Percentiles rank a stretch among this genome's conserved stretches.
These are phyloP conservation scores for Dipteronia dyeriana DNA, from an alignment of 345 rosid species.

Conservation along the genomic window DNA sequence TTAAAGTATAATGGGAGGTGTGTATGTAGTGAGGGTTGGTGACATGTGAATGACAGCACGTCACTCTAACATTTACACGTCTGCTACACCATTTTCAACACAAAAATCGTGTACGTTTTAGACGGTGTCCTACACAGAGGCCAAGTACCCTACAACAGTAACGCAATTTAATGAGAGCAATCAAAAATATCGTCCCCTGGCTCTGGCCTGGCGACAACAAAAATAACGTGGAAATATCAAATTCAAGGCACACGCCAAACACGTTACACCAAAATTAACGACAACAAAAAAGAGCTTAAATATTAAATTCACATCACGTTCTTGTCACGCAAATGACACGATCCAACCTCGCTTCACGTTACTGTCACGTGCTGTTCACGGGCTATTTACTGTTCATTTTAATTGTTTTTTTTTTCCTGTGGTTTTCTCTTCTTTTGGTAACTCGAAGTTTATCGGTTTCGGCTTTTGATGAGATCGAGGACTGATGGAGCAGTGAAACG, in stretches of 20 bases:
- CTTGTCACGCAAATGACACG: conserved; percentile 16
- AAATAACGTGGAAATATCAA: conserved; percentile 15
- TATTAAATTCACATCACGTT: conserved; percentile 38
- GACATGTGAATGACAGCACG: neutral
- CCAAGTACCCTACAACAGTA: neutral
- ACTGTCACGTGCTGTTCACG: conserved; percentile 39
- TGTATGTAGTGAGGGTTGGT: neutral
- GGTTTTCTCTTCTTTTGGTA: no score
- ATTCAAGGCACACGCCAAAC: conserved; percentile 23
- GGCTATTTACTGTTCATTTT: conserved; percentile 7
- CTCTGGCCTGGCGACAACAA: neutral
- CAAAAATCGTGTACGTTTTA: neutral
- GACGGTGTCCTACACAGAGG: neutral
- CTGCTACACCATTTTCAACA: neutral
- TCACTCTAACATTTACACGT: neutral
- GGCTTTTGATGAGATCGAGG: neutral
- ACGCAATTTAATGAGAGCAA: neutral
- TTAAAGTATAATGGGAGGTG: no score
- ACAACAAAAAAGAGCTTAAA: neutral
- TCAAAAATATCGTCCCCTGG: neutral
- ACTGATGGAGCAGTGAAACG: conserved; percentile 12
- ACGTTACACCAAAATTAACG: conserved; percentile 10
- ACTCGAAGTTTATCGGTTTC: neutral
- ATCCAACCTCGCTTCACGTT: conserved; percentile 20
- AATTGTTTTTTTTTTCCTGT: neutral